Base-by-base conservation (phyloP, 2,329 filamentous ascomycete species). In the Pseudovirgaria hyperparasitica region DNA sequence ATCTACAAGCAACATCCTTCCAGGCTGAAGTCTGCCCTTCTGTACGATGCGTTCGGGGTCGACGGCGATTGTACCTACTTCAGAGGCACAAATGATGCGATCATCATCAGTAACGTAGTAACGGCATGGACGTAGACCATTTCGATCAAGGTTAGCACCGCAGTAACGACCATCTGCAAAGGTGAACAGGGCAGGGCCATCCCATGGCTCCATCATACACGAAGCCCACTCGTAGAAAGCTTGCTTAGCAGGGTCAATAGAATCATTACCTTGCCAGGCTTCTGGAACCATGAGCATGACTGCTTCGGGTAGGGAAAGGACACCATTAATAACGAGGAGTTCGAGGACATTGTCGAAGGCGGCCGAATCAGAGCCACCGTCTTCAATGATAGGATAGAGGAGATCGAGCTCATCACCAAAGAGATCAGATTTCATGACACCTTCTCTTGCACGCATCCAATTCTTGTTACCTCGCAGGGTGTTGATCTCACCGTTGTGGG, bases 271-370 rank as follows among this genome's bases (percentile, higher is more conserved):
- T 58, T 96, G 85, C 87, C 87, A 96, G 34, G 87, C 87, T 60
- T 96, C 87, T 13, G 87, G 87, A 26, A 96, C 82, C 86, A 96
- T 93, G 44, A 96, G 70, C 87, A 96, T 96, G 42, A 96, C 82
- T 26, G 87, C 87, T 57, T 96, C 87, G 10, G 87, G 87, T 3
- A 96, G 68, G 25, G 87, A 96, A 27, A 96, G 70, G 21, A 96
- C 87, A 36, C 87, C 86, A 54, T 96, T 96, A 58, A 96, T 92
- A 45, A 80, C 85, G 39, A 96, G 66, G 21, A 96, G 64, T 59
- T 96, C 87, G 10, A 96, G 67, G 13, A 96, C 87, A 48, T 96
- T 96, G 60, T 96, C 87, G 45, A 96, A 96, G 23, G 87, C 87
- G 38, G 87, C 87, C 19, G 87, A 96, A 55, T 96, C 87, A 28